Evolutionary conservation across 306 rosid genomes (phyloP), one percentile per base, ranked within the genome.

Genomic region (Prunus fruticosa): DNA sequence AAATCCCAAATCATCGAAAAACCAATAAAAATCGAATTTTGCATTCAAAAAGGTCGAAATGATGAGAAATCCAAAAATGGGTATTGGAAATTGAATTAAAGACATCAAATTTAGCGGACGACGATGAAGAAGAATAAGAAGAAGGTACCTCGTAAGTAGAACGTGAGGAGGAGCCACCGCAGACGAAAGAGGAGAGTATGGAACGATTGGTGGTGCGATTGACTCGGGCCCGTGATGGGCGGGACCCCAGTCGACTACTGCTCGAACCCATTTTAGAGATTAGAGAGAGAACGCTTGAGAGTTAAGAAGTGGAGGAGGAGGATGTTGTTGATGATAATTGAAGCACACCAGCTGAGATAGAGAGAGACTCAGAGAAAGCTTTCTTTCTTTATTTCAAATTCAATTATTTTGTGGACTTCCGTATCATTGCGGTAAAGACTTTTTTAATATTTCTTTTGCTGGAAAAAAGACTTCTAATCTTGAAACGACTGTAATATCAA

Each of bases 141-240:
- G 74, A 45, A 34, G 68, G 76, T 32, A 91, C 97, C 96, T 84
- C 90, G 71, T 73, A 41, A 41, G 87, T 71, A 20, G 97, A 87
- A 77, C 89, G 88, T 58, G 91, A 84, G 73, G 93, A 19, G 64
- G 94, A 90, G 82, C 88, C 84, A 79, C 98, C 97, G 14, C 97
- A 90, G 69, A 91, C 79, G 71, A 91, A 84, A 77, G 96, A 88
- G 25, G 87, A 89, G 47, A 91, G 58, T 14, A 77, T 72, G 88
- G 96, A 90, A 77, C 96, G 88, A 47, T 75, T 69, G 87, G 79
- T 65, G 83, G 76, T 69, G 81, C 83, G 47, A 77, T 79, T 85
- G 87, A 82, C 84, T 83, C 90, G 86, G 54, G 87, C 54, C 80
- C 82, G 73, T 75, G 85, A 79, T 76, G 89, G 81, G 72, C 90